Base-by-base conservation (phyloP, 768 basidiomycete species). In the Lepiota subincarnata region DNA sequence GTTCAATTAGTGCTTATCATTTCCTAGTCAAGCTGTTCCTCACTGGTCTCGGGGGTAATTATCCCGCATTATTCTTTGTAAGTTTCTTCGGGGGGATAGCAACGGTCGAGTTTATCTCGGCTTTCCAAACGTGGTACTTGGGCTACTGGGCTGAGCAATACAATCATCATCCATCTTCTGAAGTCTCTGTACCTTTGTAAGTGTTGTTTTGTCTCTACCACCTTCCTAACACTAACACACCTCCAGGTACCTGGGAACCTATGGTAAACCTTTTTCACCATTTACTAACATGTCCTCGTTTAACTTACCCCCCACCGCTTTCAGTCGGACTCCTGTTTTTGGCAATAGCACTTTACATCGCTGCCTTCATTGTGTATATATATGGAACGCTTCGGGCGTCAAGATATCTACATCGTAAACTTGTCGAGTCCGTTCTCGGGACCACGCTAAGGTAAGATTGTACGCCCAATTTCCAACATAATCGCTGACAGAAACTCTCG, bases 391-490 rank as follows among this genome's bases (percentile, higher is more conserved):
- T 84, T 46, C 66, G 79, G 44, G 84, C 83, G 1, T 82, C 82
- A 6, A 67, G 73, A 48, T 64, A 57, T 8, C 77, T 86, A 14
- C 83, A 86, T 60, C 57, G 60, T n/a, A 66, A 68, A 50, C 73
- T 87, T 3, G 57, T 86, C 14, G 60, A 72, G 20, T 73, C 82
- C 10, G 64, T 86, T 1, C 65, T 86, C 8, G 77, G 81, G 0
- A 80, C 82, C 1, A 86, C 85, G 1, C 62, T 86, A 22, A 73
- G 82, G 82, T 79, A 53, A n/a, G 66, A 12, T 28, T 14, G 31
- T 39, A 20, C 22, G 4, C n/a, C 2, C 12, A 28, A 10, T 42
- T 61, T 4, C 2, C 19, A 37, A 24, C 22, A 14, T 35, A 22
- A 8, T 24, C 13, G 24, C 35, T 50, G 18, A 18, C 19, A 39